Conservation (phyloP, 176 grass and related monocot species). For the Eremochloa ophiuroides region DNA sequence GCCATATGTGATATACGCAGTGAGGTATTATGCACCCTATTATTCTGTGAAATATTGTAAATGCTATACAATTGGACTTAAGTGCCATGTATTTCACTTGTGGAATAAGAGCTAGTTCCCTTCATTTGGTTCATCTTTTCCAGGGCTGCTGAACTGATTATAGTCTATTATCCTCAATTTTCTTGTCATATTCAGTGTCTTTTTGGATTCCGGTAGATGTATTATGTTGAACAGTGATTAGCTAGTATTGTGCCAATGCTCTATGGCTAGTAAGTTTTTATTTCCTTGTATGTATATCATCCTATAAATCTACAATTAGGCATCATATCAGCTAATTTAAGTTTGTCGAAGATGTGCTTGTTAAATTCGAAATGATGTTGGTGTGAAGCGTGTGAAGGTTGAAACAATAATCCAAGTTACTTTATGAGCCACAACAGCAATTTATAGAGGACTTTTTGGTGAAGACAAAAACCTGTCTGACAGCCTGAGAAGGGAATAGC, state of each 20-base stretch:
- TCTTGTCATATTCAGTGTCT: neutral
- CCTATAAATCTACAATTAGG: neutral
- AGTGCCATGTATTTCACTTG: neutral
- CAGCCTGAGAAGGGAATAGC: neutral
- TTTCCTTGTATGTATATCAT: neutral
- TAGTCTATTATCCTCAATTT: neutral
- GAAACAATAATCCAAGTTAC: neutral
- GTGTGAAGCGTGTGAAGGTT: neutral
- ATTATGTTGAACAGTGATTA: neutral
- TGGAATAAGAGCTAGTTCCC: neutral
- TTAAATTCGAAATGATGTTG: neutral
- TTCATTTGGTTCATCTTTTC: neutral
- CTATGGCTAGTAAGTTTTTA: neutral
- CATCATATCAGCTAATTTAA: neutral
- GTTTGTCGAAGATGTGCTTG: conserved; percentile 5
- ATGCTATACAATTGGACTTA: neutral
- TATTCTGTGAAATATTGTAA: conserved; percentile 12
- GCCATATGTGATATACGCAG: conserved; percentile 89
- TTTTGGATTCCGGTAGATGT: neutral
- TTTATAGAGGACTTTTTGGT: neutral
- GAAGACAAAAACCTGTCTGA: neutral
- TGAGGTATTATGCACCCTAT: conserved; percentile 50
- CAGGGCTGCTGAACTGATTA: neutral
- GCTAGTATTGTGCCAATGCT: neutral
- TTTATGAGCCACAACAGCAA: neutral